Percentiles rank a stretch among this genome's conserved stretches.
These are phyloP conservation scores for Brettanomyces sp. DNA, from an alignment of 805 yeast species.

Conservation along the genomic window DNA sequence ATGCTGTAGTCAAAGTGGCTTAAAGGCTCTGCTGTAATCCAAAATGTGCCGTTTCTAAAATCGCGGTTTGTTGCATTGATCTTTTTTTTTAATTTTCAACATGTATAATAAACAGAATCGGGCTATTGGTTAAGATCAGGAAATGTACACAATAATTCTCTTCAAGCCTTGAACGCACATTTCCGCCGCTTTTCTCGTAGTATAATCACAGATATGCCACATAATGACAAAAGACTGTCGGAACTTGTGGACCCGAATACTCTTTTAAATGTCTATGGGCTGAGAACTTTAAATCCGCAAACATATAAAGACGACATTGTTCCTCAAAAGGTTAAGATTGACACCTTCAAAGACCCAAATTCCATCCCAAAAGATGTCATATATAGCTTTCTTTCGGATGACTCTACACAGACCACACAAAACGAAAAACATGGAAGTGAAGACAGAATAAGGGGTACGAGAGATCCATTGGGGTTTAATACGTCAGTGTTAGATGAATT, in stretches of 20 bases:
- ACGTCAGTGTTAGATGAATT: slow-evolving; percentile 34
- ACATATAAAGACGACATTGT: slow-evolving; percentile 17
- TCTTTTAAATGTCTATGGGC: slow-evolving; percentile 30
- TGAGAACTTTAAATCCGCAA: slow-evolving; percentile 33
- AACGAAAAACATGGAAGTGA: background rate
- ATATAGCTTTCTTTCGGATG: slow-evolving; percentile 16
- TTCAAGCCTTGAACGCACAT: too few relatives aligned
- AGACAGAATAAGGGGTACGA: slow-evolving; percentile 5
- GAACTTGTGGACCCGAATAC: slow-evolving; percentile 7
- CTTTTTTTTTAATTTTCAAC: too few relatives aligned
- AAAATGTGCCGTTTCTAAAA: too few relatives aligned
- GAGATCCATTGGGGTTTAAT: slow-evolving; percentile 52
- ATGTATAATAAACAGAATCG: too few relatives aligned
- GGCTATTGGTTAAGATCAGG: too few relatives aligned
- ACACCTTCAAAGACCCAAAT: slow-evolving; percentile 9
- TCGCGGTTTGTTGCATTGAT: too few relatives aligned
- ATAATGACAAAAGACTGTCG: background rate
- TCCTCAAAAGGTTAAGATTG: slow-evolving; percentile 9
- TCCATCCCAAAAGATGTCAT: slow-evolving; percentile 18
- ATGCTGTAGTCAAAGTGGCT: too few relatives aligned
- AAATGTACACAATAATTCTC: too few relatives aligned
- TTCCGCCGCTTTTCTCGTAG: too few relatives aligned
- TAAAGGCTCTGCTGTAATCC: too few relatives aligned
- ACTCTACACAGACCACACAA: slow-evolving; percentile 3
- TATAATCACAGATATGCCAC: too few relatives aligned